These are phyloP conservation scores for Fusarium nodosum DNA, from an alignment of 2,329 filamentous ascomycete species.

Conservation along the genomic window DNA sequence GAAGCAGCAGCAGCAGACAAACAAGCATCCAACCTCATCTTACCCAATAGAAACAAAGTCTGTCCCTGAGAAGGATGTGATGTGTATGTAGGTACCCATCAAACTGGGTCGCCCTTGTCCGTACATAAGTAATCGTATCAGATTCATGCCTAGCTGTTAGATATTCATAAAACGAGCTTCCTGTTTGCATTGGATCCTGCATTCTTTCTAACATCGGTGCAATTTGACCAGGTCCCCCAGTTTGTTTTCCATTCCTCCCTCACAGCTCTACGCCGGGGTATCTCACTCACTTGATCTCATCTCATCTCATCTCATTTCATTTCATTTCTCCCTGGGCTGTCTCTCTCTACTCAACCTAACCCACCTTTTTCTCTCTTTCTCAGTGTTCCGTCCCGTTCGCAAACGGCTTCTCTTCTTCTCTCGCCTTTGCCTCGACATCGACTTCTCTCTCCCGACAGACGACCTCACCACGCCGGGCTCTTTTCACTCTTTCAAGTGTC, in stretches of 20 bases:
- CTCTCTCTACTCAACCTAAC: constrained; percentile 23
- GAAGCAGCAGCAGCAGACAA: not conserved
- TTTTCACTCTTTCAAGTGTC: constrained; percentile 44
- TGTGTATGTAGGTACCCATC: constrained; percentile 19
- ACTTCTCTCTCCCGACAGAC: constrained; percentile 30
- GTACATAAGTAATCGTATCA: constrained; percentile 9
- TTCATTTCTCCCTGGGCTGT: constrained; percentile 41
- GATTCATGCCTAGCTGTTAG: not conserved
- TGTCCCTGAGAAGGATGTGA: constrained; percentile 25
- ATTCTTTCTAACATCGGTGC: constrained; percentile 39
- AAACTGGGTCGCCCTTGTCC: constrained; percentile 40
- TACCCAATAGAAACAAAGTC: not conserved
- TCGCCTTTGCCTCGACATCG: constrained; percentile 16
- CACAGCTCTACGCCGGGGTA: constrained; percentile 8
- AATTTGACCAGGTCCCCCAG: constrained; percentile 41
- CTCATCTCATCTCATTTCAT: constrained; percentile 40
- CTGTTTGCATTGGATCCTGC: constrained; percentile 28
- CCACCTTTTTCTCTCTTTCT: constrained; percentile 30
- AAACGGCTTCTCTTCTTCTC: constrained; percentile 38
- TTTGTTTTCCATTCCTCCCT: constrained; percentile 25
- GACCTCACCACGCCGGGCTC: constrained; percentile 28
- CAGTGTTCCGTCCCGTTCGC: constrained; percentile 16
- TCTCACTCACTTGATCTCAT: constrained; percentile 11
- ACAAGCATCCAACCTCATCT: not conserved
- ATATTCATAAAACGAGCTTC: constrained; percentile 5